Conservation (phyloP, 1,284 basidiomycete species). For the Salmacisia buchloeana region DNA sequence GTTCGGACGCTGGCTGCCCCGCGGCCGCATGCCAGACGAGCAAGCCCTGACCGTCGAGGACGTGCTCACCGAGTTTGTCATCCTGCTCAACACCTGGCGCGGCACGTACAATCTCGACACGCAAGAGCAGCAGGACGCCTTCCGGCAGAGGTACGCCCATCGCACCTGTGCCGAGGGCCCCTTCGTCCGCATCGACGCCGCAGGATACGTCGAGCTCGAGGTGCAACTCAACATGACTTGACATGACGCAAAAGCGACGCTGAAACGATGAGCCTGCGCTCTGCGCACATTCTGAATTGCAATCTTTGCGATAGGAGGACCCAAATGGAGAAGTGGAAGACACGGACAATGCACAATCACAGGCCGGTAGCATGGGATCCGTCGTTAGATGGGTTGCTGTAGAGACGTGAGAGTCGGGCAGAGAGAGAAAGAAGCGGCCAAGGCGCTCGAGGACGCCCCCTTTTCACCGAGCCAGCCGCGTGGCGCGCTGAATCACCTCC, state of each 20-base stretch:
- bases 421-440: too few species aligned
- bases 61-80: background rate
- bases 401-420: too few species aligned
- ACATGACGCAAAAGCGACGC: too few species aligned
- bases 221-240: background rate
- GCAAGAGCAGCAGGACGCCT: background rate
- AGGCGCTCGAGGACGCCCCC: too few species aligned
- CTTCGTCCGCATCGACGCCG: background rate
- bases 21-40: background rate
- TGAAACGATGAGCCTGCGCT: too few species aligned
- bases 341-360: too few species aligned
- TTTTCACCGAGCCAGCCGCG: background rate
- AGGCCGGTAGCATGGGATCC: too few species aligned
- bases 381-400: too few species aligned
- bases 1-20: too few species aligned
- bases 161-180: background rate
- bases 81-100: background rate
- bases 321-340: too few species aligned
- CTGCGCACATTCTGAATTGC: too few species aligned
- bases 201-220: background rate
- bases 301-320: too few species aligned
- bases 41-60: background rate
- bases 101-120: background rate
- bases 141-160: background rate
- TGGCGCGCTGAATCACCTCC: conserved; percentile 15